Evolutionary conservation across 768 basidiomycete genomes (phyloP).

Genomic region (Pisolithus orientalis): DNA sequence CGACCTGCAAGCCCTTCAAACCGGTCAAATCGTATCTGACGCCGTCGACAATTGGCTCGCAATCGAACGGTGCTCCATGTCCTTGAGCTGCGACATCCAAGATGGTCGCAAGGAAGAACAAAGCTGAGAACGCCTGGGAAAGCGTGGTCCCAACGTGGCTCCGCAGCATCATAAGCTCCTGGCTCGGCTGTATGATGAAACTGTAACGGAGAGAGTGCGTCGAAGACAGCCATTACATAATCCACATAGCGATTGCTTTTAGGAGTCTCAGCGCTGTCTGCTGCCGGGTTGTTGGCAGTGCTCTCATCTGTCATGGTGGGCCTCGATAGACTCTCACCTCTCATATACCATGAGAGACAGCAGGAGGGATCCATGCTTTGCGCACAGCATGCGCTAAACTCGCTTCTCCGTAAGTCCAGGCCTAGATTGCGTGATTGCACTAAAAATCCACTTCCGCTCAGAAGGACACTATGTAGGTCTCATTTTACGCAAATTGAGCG

Average conservation of each 20-base stretch:
- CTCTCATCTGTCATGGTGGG: conserved; percentile 42
- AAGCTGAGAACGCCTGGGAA: conserved; percentile 3
- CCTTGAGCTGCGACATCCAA: conserved; percentile 29
- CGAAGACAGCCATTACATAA: background rate
- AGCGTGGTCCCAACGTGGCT: conserved; percentile 5
- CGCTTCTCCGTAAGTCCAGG: conserved; percentile 54
- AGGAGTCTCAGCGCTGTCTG: no score
- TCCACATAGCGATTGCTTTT: background rate
- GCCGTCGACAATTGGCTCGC: conserved; percentile 36
- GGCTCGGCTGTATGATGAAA: background rate
- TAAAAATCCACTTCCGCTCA: conserved; percentile 20
- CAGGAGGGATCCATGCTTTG: conserved; percentile 77
- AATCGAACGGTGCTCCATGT: conserved; percentile 40
- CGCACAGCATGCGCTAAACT: conserved; percentile 83
- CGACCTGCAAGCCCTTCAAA: conserved; percentile 45
- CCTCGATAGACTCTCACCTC: conserved; percentile 44
- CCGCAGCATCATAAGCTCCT: background rate
- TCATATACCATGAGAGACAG: conserved; percentile 78
- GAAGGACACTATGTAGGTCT: conserved; percentile 45
- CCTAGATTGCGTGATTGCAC: conserved; percentile 37
- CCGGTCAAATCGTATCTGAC: conserved; percentile 54
- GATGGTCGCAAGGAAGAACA: conserved; percentile 17
- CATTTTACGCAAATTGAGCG: background rate
- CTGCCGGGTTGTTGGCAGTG: no score
- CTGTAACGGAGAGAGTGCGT: background rate